Conservation (phyloP, 2,329 filamentous ascomycete genomes). For the Pseudocercospora cruenta region DNA sequence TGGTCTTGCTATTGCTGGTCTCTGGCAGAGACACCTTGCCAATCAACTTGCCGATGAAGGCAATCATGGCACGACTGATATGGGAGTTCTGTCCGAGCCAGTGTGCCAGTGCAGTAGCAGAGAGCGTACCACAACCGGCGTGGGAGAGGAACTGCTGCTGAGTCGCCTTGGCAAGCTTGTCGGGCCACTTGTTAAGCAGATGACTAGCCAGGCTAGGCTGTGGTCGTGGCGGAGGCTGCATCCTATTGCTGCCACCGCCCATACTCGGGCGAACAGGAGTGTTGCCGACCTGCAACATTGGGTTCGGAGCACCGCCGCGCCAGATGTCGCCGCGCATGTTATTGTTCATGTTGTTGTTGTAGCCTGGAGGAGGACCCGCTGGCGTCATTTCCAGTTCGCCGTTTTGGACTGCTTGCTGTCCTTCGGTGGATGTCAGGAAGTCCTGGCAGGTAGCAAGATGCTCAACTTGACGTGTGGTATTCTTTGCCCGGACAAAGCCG, state of each 20-base stretch:
- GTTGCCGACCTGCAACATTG: constrained; percentile 51
- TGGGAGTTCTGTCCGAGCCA: constrained; percentile 75
- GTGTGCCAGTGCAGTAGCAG: constrained; percentile 59
- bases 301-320: constrained; percentile 53
- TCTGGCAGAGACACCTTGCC: constrained; percentile 62
- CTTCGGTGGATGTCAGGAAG: constrained; percentile 51
- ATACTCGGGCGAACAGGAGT: constrained; percentile 9
- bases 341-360: constrained; percentile 13
- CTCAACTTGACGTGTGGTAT: constrained; percentile 56
- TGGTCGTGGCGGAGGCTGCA: constrained; percentile 28
- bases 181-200: constrained; percentile 56
- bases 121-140: constrained; percentile 65
- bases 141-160: constrained; percentile 68
- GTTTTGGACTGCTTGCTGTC: constrained; percentile 41
- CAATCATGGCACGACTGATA: constrained; percentile 71
- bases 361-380: constrained; percentile 14
- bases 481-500: constrained; percentile 55
- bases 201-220: constrained; percentile 59
- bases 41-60: constrained; percentile 67
- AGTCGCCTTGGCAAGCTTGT: constrained; percentile 60
- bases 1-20: constrained; percentile 47
- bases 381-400: constrained; percentile 31
- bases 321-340: constrained; percentile 43
- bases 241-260: constrained; percentile 22
- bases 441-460: constrained; percentile 52